Evolutionary conservation across 1,284 basidiomycete species (phyloP).

Genomic region (Cryptococcus neoformans): DNA sequence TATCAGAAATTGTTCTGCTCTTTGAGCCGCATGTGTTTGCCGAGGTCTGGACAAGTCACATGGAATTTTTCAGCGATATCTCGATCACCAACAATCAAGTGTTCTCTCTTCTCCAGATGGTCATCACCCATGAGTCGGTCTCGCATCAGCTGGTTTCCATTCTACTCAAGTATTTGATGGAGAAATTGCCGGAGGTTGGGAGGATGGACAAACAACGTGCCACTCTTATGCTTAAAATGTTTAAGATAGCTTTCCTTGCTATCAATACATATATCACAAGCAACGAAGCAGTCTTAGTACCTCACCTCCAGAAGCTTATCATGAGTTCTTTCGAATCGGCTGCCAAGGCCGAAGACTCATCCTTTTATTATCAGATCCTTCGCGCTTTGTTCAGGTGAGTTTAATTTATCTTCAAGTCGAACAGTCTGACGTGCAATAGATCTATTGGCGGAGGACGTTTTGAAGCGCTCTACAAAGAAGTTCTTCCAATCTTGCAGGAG

Average conservation of each 20-base stretch:
- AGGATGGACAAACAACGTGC: slow-evolving; percentile 75
- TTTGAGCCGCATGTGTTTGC: slow-evolving; percentile 88
- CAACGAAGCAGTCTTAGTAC: slow-evolving; percentile 90
- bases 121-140: slow-evolving; percentile 79
- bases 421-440: slow-evolving; percentile 16
- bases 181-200: slow-evolving; percentile 77
- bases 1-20: slow-evolving; percentile 72
- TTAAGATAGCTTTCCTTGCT: slow-evolving; percentile 95
- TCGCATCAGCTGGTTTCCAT: slow-evolving; percentile 93
- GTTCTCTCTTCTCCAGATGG: slow-evolving; percentile 79
- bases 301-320: slow-evolving; percentile 88
- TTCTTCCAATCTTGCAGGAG: slow-evolving; percentile 91
- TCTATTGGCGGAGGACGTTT: slow-evolving; percentile 98
- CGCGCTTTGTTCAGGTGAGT: slow-evolving; percentile 77
- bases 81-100: slow-evolving; percentile 74
- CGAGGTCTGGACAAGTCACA: slow-evolving; percentile 89
- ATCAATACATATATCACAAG: slow-evolving; percentile 72
- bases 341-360: slow-evolving; percentile 84
- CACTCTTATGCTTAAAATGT: slow-evolving; percentile 80
- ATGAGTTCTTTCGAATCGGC: slow-evolving; percentile 97
- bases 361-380: slow-evolving; percentile 93
- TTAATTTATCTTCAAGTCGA: neutral
- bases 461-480: slow-evolving; percentile 94
- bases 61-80: slow-evolving; percentile 81
- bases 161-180: slow-evolving; percentile 81